Evolutionary conservation across 2,329 filamentous ascomycete species (phyloP).

Genomic region (Exophiala sp.): DNA sequence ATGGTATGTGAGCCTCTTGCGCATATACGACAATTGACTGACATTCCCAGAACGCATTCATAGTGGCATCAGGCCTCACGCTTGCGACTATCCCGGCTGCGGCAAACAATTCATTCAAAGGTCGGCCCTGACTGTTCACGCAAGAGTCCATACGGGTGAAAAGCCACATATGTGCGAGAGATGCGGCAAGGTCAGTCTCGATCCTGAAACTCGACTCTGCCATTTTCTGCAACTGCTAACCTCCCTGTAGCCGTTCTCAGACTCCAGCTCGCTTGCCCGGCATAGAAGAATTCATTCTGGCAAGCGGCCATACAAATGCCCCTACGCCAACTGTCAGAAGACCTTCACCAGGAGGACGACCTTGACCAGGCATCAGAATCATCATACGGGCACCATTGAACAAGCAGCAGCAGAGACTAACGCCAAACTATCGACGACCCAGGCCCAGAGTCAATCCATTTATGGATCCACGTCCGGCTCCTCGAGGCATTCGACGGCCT

Average conservation of each 20-base stretch:
- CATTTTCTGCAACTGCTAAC: constrained; percentile 15
- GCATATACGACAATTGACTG: constrained; percentile 4
- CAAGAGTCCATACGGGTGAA: constrained; percentile 92
- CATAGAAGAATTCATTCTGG: constrained; percentile 94
- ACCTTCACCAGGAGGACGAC: constrained; percentile 95
- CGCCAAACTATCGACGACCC: constrained; percentile 64
- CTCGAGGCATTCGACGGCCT: constrained; percentile 60
- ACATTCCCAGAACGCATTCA: constrained; percentile 76
- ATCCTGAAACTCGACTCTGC: too few species aligned
- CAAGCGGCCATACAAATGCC: constrained; percentile 94
- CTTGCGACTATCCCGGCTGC: constrained; percentile 82
- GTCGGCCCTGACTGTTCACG: constrained; percentile 89
- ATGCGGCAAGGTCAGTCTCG: constrained; percentile 74
- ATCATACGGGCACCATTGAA: constrained; percentile 90
- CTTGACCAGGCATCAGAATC: constrained; percentile 88
- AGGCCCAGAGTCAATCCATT: constrained; percentile 35
- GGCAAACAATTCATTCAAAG: constrained; percentile 97
- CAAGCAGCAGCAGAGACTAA: constrained; percentile 86
- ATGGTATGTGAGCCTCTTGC: constrained; percentile 59
- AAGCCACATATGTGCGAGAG: constrained; percentile 97
- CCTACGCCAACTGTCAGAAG: constrained; percentile 95
- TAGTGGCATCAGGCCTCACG: constrained; percentile 81
- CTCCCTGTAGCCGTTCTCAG: constrained; percentile 72
- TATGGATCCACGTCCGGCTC: constrained; percentile 41
- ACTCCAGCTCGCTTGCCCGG: constrained; percentile 86